Evolutionary conservation across 768 basidiomycete species (phyloP).

Genomic region (Suillus americanus): DNA sequence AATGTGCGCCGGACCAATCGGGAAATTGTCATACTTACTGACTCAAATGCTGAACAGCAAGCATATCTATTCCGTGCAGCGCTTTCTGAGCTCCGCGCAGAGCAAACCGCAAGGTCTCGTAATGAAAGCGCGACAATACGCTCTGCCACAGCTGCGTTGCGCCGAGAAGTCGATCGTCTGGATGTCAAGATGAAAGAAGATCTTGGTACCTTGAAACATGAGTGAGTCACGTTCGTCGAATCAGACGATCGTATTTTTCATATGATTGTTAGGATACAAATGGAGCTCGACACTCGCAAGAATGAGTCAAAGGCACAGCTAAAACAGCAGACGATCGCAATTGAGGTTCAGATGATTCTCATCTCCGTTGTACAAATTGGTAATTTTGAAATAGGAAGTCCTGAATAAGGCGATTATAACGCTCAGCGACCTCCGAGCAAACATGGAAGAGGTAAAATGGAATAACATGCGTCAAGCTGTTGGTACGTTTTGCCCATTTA

Average conservation of each 20-base stretch:
- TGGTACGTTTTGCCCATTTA: constrained; percentile 42
- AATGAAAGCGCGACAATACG: constrained; percentile 85
- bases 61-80: constrained; percentile 95
- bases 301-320: constrained; percentile 84
- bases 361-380: not conserved
- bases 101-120: constrained; percentile 76
- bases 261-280: constrained; percentile 71
- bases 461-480: constrained; percentile 85
- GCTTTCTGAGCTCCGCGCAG: constrained; percentile 84
- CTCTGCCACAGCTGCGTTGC: constrained; percentile 70
- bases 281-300: constrained; percentile 94
- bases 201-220: constrained; percentile 83
- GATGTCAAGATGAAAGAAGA: constrained; percentile 95
- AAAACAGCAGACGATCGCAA: constrained; percentile 80
- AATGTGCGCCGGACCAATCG: constrained; percentile 52
- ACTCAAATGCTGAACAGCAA: constrained; percentile 54
- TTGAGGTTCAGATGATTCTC: constrained; percentile 56
- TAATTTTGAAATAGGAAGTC: constrained; percentile 50
- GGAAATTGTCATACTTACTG: not conserved
- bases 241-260: not conserved
- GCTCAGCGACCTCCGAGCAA: constrained; percentile 76
- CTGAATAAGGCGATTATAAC: constrained; percentile 72
- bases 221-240: constrained; percentile 52
- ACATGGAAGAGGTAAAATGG: constrained; percentile 86
- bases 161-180: constrained; percentile 83